A percentile compares a stretch with the other conserved stretches of the same genome.
These are phyloP conservation scores for Blastobotrys robertii DNA, from an alignment of 805 yeast genomes.

Conservation along the genomic window DNA sequence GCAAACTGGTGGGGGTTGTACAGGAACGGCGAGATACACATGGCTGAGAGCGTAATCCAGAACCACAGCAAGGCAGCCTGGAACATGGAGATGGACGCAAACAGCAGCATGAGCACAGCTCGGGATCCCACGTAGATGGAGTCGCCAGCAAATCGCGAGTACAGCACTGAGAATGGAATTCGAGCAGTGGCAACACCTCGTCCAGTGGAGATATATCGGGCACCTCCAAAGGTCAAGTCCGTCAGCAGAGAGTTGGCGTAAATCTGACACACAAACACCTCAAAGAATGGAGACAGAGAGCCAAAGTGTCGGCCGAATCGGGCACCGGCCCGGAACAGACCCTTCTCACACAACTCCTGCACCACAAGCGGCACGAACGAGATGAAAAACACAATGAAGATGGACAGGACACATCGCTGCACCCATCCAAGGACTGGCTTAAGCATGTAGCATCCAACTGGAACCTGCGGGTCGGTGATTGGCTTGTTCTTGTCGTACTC, in stretches of 20 bases:
- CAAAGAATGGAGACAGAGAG: slow-evolving; percentile 69
- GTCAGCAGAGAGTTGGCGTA: slow-evolving; percentile 61
- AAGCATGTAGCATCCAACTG: slow-evolving; percentile 61
- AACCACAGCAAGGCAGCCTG: slow-evolving; percentile 83
- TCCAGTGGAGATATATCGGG: slow-evolving; percentile 73
- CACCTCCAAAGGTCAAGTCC: slow-evolving; percentile 70
- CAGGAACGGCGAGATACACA: slow-evolving; percentile 76
- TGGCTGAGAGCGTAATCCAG: slow-evolving; percentile 80
- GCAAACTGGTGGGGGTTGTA: slow-evolving; percentile 94
- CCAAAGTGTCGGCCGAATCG: slow-evolving; percentile 57
- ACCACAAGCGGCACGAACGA: slow-evolving; percentile 68
- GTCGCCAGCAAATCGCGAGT: slow-evolving; percentile 59
- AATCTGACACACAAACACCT: slow-evolving; percentile 67
- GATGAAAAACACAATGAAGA: slow-evolving; percentile 62
- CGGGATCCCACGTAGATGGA: slow-evolving; percentile 56
- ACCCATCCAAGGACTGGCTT: slow-evolving; percentile 69
- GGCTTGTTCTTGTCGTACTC: slow-evolving; percentile 49
- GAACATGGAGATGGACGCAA: slow-evolving; percentile 57
- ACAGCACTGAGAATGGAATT: slow-evolving; percentile 53
- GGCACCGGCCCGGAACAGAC: slow-evolving; percentile 56
- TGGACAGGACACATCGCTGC: slow-evolving; percentile 60
- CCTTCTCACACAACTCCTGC: slow-evolving; percentile 69
- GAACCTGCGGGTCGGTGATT: slow-evolving; percentile 50
- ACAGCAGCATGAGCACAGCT: slow-evolving; percentile 42
- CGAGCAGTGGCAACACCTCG: slow-evolving; percentile 74